Evolutionary conservation across 2,329 filamentous ascomycete genomes (phyloP).

Genomic region (Seiridium unicorne): DNA sequence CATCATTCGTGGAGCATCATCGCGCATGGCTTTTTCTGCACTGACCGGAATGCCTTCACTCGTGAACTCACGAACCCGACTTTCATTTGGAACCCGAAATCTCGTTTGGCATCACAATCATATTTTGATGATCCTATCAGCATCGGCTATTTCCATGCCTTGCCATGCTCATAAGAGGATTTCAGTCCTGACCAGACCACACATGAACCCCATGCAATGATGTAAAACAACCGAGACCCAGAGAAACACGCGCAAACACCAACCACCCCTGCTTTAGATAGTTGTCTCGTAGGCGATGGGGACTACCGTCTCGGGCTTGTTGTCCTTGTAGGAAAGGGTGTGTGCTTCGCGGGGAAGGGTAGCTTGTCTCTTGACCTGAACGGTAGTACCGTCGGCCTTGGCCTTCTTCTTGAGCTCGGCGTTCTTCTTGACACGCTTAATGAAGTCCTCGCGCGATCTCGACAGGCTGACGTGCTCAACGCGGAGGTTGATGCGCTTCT

Average conservation of each 20-base stretch:
- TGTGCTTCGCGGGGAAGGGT: slow-evolving; percentile 74
- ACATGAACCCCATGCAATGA: slow-evolving; percentile 9
- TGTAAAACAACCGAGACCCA: slow-evolving; percentile 9
- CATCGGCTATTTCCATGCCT: slow-evolving; percentile 7
- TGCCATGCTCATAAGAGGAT: slow-evolving; percentile 10
- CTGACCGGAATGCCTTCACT: not conserved
- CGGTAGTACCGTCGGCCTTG: slow-evolving; percentile 81
- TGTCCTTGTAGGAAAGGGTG: slow-evolving; percentile 77
- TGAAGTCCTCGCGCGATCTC: slow-evolving; percentile 94
- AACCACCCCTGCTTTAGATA: slow-evolving; percentile 60
- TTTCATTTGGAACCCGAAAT: not conserved
- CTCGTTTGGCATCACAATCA: slow-evolving; percentile 9
- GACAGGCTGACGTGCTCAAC: slow-evolving; percentile 96
- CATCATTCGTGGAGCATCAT: not conserved
- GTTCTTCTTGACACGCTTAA: slow-evolving; percentile 95
- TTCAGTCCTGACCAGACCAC: slow-evolving; percentile 8
- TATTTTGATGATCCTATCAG: slow-evolving; percentile 9
- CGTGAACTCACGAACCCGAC: not conserved
- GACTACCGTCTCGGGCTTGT: slow-evolving; percentile 85
- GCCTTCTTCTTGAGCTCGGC: slow-evolving; percentile 89
- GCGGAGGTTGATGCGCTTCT: slow-evolving; percentile 99
- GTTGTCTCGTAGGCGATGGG: slow-evolving; percentile 97
- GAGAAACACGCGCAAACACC: slow-evolving; percentile 8
- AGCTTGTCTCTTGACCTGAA: slow-evolving; percentile 92
- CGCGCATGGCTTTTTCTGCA: not conserved